phyloP scores from a whole-genome alignment of 2,329 filamentous ascomycete genomes.

The Stylonectria norvegica region DNA sequence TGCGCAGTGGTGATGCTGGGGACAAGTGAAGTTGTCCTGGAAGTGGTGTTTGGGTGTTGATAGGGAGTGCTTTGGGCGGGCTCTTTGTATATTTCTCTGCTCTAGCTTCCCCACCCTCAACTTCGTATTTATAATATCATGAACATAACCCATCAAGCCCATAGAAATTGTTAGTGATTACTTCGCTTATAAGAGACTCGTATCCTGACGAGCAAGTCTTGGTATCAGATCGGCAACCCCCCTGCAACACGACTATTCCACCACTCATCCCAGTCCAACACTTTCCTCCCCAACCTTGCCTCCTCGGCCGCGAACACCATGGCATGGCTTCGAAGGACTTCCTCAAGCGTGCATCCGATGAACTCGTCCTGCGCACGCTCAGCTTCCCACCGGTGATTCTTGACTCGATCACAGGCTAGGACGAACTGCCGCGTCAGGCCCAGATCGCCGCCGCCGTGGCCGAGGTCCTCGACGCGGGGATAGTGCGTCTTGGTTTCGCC shows the following conservation, averaged over 20 bases:
- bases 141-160: too few species aligned
- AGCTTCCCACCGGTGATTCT: slow-evolving; percentile 64
- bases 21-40: too few species aligned
- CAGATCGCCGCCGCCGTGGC: slow-evolving; percentile 40
- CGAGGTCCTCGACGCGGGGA: slow-evolving; percentile 34
- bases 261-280: slow-evolving; percentile 74
- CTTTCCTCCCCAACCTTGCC: slow-evolving; percentile 64
- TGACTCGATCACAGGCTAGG: slow-evolving; percentile 74
- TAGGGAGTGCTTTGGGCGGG: too few species aligned
- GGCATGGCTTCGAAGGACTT: slow-evolving; percentile 84
- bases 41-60: too few species aligned
- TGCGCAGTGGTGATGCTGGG: too few species aligned
- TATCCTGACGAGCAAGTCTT: too few species aligned
- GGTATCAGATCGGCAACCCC: slow-evolving; percentile 4
- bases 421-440: slow-evolving; percentile 79
- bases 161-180: too few species aligned
- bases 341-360: slow-evolving; percentile 80
- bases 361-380: slow-evolving; percentile 69
- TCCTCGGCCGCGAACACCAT: slow-evolving; percentile 94
- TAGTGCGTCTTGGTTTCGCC: slow-evolving; percentile 30
- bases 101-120: too few species aligned
- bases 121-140: too few species aligned
- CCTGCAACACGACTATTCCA: slow-evolving; percentile 51
- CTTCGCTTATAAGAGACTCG: too few species aligned
- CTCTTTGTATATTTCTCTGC: too few species aligned